These are phyloP conservation scores for Aspergillus thermomutatus DNA, from an alignment of 2,329 filamentous ascomycete genomes.

Conservation along the genomic window DNA sequence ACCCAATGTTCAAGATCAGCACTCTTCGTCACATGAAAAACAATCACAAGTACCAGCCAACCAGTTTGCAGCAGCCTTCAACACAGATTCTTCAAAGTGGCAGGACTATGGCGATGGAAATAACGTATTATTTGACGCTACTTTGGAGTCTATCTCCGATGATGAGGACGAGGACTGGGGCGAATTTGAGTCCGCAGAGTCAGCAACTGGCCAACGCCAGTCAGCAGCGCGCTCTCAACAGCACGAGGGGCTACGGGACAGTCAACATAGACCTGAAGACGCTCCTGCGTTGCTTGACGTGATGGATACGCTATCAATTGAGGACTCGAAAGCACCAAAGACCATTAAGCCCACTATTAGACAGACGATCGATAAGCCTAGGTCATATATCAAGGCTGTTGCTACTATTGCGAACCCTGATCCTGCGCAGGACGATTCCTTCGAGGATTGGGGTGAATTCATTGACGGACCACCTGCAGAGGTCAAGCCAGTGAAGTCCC, in stretches of 20 bases:
- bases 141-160: constrained; percentile 24
- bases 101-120: constrained; percentile 24
- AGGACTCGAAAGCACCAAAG: constrained; percentile 17
- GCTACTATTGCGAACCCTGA: constrained; percentile 4
- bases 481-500: constrained; percentile 4
- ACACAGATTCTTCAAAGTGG: constrained; percentile 12
- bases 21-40: neutral
- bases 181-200: constrained; percentile 41
- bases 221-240: constrained; percentile 1
- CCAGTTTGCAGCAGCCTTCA: constrained; percentile 11
- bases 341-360: neutral
- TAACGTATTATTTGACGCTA: constrained; percentile 65
- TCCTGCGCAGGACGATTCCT: constrained; percentile 18
- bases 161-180: constrained; percentile 44
- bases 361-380: neutral
- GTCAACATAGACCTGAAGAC: neutral
- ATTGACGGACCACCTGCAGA: constrained; percentile 35
- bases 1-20: neutral
- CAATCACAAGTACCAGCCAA: neutral
- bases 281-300: constrained; percentile 19
- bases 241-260: neutral
- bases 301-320: constrained; percentile 28
- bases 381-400: constrained; percentile 14
- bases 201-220: constrained; percentile 8
- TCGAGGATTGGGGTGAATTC: constrained; percentile 52